These are phyloP conservation scores for Theobroma cacao DNA, from an alignment of 345 rosid species.

Conservation along the genomic window DNA sequence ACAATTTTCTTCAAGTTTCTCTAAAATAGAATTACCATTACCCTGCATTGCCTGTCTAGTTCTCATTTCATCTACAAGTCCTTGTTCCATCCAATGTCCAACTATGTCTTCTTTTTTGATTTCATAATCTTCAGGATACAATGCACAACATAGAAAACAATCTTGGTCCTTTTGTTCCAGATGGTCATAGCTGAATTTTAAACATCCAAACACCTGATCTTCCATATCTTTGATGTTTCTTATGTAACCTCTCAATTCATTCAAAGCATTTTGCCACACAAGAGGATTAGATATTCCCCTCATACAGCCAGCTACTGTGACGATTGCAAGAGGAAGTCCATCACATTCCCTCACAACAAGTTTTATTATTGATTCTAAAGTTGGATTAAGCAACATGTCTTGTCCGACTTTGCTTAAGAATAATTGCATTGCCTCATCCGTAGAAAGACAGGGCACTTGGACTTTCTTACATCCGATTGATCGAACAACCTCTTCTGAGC, in stretches of 20 bases:
- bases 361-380: background rate
- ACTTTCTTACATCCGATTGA: background rate
- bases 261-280: background rate
- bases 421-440: background rate
- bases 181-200: slow-evolving; percentile 14
- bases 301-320: background rate
- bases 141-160: slow-evolving; percentile 24
- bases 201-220: background rate
- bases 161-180: background rate
- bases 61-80: background rate
- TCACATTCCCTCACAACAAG: background rate
- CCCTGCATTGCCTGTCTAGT: slow-evolving; percentile 1
- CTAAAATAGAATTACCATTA: slow-evolving; percentile 11
- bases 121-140: slow-evolving; percentile 19
- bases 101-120: background rate
- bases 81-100: slow-evolving; percentile 19
- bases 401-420: background rate
- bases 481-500: background rate
- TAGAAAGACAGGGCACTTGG: background rate
- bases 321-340: slow-evolving; percentile 13
- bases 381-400: background rate
- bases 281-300: background rate
- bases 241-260: background rate
- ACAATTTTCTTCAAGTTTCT: slow-evolving; percentile 15
- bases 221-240: background rate